Percentiles rank a stretch among this genome's conserved stretches.
phyloP scores from a whole-genome alignment of 2,329 filamentous ascomycete genomes.

The Verticillium dahliae region DNA sequence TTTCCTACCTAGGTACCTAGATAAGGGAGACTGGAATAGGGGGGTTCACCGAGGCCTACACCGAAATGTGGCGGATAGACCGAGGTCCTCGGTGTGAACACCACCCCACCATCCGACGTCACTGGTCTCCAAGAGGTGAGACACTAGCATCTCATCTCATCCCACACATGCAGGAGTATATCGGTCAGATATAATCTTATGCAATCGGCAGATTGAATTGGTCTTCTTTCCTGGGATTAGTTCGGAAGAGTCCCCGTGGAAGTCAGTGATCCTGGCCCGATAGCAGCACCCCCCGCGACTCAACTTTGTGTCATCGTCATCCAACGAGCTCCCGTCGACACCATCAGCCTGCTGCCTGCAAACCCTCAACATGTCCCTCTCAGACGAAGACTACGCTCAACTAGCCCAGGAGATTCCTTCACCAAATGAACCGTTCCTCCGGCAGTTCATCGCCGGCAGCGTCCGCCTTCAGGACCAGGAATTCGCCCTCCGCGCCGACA shows the following conservation, averaged over 20 bases:
- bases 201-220: no score
- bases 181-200: background rate
- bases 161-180: background rate
- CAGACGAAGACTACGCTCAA: slow-evolving; percentile 54
- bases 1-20: no score
- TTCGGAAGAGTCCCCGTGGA: no score
- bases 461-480: slow-evolving; percentile 74
- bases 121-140: background rate
- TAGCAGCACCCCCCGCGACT: background rate
- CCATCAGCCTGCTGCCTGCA: background rate
- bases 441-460: slow-evolving; percentile 73
- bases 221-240: no score
- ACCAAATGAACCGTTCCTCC: slow-evolving; percentile 66
- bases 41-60: background rate
- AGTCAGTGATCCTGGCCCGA: background rate
- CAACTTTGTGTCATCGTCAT: background rate
- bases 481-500: slow-evolving; percentile 71
- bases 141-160: background rate
- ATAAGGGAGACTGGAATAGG: background rate
- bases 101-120: background rate
- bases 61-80: background rate
- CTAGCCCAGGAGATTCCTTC: slow-evolving; percentile 49
- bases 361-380: slow-evolving; percentile 27
- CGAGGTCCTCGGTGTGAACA: background rate
- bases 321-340: background rate